Percentiles rank a stretch among this genome's conserved stretches.
Evolutionary conservation across 1,284 basidiomycete species (phyloP).

Genomic region (Moesziomyces aphidis): DNA sequence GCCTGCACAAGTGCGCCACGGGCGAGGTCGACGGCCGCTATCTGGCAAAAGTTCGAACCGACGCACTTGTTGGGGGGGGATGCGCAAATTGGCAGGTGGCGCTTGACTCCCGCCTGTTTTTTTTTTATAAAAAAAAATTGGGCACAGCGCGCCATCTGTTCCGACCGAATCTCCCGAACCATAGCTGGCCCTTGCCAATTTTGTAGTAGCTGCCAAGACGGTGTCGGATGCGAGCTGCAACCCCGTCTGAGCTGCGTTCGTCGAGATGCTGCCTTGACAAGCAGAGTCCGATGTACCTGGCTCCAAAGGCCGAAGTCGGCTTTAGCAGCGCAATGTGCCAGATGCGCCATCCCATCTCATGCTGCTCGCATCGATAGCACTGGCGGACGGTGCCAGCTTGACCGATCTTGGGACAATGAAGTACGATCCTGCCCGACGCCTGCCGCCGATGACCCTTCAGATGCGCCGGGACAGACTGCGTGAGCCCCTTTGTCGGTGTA

Average conservation of each 20-base stretch:
- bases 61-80: conserved; percentile 9
- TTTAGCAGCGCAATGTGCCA: neutral
- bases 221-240: neutral
- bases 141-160: neutral
- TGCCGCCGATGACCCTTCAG: no score
- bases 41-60: conserved; percentile 3
- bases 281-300: neutral
- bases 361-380: neutral
- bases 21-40: neutral
- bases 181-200: no score
- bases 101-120: neutral
- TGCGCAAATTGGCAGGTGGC: conserved; percentile 13
- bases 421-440: no score
- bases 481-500: no score
- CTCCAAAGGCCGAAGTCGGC: neutral
- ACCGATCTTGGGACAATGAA: neutral
- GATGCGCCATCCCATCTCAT: neutral
- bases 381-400: neutral
- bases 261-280: neutral
- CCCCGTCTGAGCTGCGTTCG: no score
- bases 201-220: no score
- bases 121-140: neutral
- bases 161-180: neutral
- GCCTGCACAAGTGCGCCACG: neutral
- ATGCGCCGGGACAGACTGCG: no score